Conservation (phyloP, 805 yeast species). For the Starmerella floris region DNA sequence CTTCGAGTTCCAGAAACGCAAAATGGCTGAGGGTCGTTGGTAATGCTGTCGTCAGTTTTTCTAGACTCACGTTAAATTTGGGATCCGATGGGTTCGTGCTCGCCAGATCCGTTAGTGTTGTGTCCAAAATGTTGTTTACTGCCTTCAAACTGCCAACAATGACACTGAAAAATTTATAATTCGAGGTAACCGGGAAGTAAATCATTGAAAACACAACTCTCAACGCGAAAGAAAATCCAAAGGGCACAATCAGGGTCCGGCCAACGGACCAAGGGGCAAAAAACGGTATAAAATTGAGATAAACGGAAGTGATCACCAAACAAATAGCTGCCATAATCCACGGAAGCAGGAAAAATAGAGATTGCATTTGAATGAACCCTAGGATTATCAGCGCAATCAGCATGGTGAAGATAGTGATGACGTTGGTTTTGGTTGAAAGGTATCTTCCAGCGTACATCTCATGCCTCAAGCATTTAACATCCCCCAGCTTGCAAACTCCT, state of each 20-base stretch:
- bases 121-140: not conserved
- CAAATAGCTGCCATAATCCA: conserved; percentile 18
- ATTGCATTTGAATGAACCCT: conserved; percentile 9
- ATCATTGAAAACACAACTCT: conserved; percentile 14
- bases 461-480: conserved; percentile 13
- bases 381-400: conserved; percentile 7
- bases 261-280: conserved; percentile 12
- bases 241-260: conserved; percentile 15
- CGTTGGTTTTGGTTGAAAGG: conserved; percentile 16
- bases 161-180: conserved; percentile 16
- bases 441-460: conserved; percentile 13
- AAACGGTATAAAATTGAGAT: conserved; percentile 10
- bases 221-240: conserved; percentile 20
- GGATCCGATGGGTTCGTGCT: conserved; percentile 15
- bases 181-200: conserved; percentile 23
- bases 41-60: not conserved
- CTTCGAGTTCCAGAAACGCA: conserved; percentile 12
- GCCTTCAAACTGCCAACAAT: conserved; percentile 6
- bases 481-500: conserved; percentile 19
- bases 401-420: conserved; percentile 18
- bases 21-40: conserved; percentile 5
- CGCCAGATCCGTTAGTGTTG: not conserved
- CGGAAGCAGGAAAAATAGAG: conserved; percentile 12
- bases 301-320: conserved; percentile 5
- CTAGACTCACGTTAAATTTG: not conserved